These are phyloP conservation scores for Acanthochlamys bracteata DNA, from an alignment of 106 monocot genomes.

Conservation along the genomic window DNA sequence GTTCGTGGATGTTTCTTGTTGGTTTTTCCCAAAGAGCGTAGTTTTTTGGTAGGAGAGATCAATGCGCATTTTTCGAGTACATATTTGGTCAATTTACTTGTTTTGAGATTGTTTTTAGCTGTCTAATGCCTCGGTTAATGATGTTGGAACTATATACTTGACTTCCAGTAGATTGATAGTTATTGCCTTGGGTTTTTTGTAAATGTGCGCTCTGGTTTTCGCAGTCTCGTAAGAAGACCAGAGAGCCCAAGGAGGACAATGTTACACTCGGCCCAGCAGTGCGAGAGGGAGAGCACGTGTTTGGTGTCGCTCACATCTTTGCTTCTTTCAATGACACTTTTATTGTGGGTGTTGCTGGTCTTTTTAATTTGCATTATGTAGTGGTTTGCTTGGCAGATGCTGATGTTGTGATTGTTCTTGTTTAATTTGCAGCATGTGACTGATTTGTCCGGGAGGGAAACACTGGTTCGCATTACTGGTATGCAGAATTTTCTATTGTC, in stretches of 20 bases:
- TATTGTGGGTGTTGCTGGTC: slow-evolving; percentile 9
- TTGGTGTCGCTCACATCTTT: slow-evolving; percentile 11
- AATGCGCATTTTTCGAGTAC: too few species aligned
- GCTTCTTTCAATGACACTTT: slow-evolving; percentile 11
- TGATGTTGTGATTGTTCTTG: neutral
- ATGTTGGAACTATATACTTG: too few species aligned
- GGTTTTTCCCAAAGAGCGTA: too few species aligned
- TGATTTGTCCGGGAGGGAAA: slow-evolving; percentile 48
- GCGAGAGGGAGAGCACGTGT: slow-evolving; percentile 27
- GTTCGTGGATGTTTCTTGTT: too few species aligned
- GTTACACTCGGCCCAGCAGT: slow-evolving; percentile 28
- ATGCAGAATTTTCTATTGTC: neutral
- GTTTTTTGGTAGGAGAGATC: too few species aligned
- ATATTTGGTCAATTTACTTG: too few species aligned
- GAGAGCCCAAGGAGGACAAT: slow-evolving; percentile 33
- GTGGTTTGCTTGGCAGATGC: neutral
- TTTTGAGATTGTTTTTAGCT: too few species aligned
- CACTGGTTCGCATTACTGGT: slow-evolving; percentile 51
- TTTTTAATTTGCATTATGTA: neutral
- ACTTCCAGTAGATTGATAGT: too few species aligned
- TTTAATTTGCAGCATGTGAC: slow-evolving; percentile 32
- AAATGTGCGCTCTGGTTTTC: too few species aligned
- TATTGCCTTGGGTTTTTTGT: too few species aligned
- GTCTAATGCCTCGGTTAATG: too few species aligned
- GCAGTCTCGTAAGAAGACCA: slow-evolving; percentile 17